A percentile compares a stretch with the other conserved stretches of the same genome.
These are phyloP conservation scores for Lactarius trivialis DNA, from an alignment of 768 basidiomycete species.

Conservation along the genomic window DNA sequence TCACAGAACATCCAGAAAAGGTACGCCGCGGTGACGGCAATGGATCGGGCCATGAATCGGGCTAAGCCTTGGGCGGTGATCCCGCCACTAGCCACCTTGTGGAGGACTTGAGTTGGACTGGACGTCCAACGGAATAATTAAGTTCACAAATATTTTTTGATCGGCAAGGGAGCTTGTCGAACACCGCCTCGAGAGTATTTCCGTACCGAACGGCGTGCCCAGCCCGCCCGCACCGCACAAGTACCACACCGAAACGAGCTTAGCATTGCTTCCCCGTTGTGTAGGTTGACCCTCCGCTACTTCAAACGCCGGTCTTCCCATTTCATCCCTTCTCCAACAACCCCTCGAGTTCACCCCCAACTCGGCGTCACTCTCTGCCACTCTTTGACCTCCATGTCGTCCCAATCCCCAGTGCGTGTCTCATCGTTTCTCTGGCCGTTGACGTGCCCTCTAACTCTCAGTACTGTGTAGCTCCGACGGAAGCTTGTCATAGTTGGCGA, in stretches of 20 bases:
- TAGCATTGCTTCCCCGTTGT: background rate
- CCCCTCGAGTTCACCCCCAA: background rate
- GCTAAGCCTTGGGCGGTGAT: background rate
- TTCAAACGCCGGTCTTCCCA: constrained; percentile 4
- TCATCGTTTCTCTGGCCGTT: constrained; percentile 2
- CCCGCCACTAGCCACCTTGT: background rate
- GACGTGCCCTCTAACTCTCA: constrained; percentile 2
- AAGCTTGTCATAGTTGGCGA: constrained; percentile 98
- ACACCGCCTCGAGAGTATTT: constrained; percentile 9
- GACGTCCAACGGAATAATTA: background rate
- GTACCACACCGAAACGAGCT: constrained; percentile 2
- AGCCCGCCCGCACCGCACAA: constrained; percentile 1
- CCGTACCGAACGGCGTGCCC: constrained; percentile 5
- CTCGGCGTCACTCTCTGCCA: background rate
- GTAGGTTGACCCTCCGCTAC: constrained; percentile 4
- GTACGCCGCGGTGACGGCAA: background rate
- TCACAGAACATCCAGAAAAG: too few species aligned
- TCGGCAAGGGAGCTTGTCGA: constrained; percentile 8
- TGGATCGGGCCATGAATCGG: background rate
- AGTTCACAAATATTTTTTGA: background rate
- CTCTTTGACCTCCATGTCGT: constrained; percentile 16
- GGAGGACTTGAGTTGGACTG: too few species aligned
- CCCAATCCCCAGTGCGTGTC: constrained; percentile 21
- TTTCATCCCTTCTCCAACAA: constrained; percentile 1
- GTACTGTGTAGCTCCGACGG: constrained; percentile 63